phyloP scores from a whole-genome alignment of 2,329 filamentous ascomycete genomes.

The Biscogniauxia marginata region DNA sequence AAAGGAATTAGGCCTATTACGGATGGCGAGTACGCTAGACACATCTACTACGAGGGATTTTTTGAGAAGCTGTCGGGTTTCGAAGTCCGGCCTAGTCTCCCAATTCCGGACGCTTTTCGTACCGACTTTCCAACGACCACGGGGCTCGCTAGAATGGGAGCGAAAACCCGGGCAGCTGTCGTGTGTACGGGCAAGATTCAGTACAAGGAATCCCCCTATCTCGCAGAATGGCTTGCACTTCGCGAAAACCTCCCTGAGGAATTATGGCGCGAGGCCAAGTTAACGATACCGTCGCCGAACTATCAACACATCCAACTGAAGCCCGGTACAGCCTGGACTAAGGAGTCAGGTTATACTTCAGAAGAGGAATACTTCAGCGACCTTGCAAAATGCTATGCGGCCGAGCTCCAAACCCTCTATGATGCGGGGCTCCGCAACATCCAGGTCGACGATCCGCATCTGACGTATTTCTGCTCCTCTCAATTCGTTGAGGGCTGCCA shows the following conservation, averaged over 20 bases:
- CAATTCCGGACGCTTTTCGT: conserved; percentile 61
- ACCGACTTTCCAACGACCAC: conserved; percentile 42
- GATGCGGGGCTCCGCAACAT: conserved; percentile 51
- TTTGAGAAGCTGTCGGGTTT: conserved; percentile 50
- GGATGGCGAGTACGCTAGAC: conserved; percentile 65
- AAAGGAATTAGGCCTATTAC: conserved; percentile 63
- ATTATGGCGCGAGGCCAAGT: conserved; percentile 59
- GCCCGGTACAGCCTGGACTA: conserved; percentile 47
- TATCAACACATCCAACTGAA: conserved; percentile 65
- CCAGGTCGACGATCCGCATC: conserved; percentile 55
- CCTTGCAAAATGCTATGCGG: conserved; percentile 51
- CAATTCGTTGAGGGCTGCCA: conserved; percentile 55
- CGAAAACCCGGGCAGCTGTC: conserved; percentile 35
- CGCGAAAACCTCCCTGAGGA: conserved; percentile 45
- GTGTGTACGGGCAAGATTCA: conserved; percentile 37
- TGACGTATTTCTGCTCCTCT: conserved; percentile 57
- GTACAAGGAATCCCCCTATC: conserved; percentile 41
- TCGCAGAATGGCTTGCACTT: conserved; percentile 39
- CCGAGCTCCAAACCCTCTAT: conserved; percentile 52
- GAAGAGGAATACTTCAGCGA: conserved; percentile 55
- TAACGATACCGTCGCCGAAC: conserved; percentile 59
- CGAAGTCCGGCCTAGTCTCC: conserved; percentile 53
- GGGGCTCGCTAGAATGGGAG: conserved; percentile 37
- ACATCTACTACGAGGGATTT: conserved; percentile 49
- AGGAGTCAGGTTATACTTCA: conserved; percentile 46